Base-by-base conservation (phyloP, 768 basidiomycete species). In the Boletus rubroflammeus region DNA sequence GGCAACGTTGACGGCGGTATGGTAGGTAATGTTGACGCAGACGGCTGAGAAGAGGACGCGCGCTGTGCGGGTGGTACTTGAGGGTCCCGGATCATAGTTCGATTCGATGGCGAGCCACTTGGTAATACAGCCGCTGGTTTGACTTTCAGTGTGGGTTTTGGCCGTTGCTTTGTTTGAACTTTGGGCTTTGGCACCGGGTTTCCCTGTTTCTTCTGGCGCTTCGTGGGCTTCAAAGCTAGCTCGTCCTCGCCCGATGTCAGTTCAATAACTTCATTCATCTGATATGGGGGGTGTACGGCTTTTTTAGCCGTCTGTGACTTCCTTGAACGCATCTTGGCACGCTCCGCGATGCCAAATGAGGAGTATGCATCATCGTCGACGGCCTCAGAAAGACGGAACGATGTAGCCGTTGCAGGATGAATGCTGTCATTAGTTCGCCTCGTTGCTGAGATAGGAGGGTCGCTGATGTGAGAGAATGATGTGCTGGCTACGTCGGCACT, bases 291-390 rank as follows among this genome's bases (percentile, higher is more conserved):
- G 1, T 46, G 44, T 50, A 44, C 44, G 23, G 56, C 11, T 10
- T 53, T 51, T 40, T 67, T 69, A 3, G 57, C 28, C 21, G 58
- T 25, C 41, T 56, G 61, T 8, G 70, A 50, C 21, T 65, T 72
- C 23, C 81, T 69, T 52, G 78, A 73, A 17, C 82, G 80, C 67
- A 74, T 81, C 61, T 83, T 83, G 46, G 82, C 78, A 17, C 82
- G 75, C 39, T 84, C 82, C n/a, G 82, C 81, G 25, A 82, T 81
- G 56, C 67, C 76, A 40, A 72, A 60, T 6, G 64, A 61, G 42
- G 58, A 63, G 35, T 64, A 63, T 26, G 28, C 35, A 36, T 70
- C 67, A 0, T 70, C 67, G 0, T 51, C 64, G 9, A 45, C n/a
- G 2, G 11, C n/a, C 11, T 55, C 59, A 6, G 60, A 55, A 29